These are phyloP conservation scores for Epichloe gansuensis DNA, from an alignment of 2,329 filamentous ascomycete species.

Conservation along the genomic window DNA sequence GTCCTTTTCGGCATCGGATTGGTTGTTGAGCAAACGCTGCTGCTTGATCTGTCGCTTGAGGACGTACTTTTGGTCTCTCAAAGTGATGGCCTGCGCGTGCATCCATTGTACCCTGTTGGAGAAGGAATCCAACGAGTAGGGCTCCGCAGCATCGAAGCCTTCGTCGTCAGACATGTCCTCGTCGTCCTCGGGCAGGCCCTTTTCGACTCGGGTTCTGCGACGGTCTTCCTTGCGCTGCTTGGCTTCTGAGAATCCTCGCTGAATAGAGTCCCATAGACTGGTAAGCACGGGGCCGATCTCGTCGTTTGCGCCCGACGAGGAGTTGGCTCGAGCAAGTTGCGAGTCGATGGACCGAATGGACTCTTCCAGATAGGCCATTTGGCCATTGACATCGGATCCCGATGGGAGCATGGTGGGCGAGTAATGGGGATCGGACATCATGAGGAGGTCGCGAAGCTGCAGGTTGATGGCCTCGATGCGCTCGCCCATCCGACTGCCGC, in stretches of 20 bases:
- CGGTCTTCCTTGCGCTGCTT: constrained; percentile 41
- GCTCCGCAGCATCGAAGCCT: constrained; percentile 40
- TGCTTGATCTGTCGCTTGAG: constrained; percentile 89
- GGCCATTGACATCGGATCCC: constrained; percentile 47
- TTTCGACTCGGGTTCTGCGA: constrained; percentile 38
- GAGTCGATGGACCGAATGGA: constrained; percentile 38
- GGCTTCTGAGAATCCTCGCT: constrained; percentile 37
- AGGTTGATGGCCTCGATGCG: constrained; percentile 51
- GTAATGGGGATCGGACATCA: constrained; percentile 32
- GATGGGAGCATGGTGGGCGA: constrained; percentile 45
- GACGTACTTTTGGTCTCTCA: constrained; percentile 81
- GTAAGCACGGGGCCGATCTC: constrained; percentile 44
- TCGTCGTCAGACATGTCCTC: constrained; percentile 52
- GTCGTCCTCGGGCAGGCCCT: constrained; percentile 41
- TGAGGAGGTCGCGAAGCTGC: constrained; percentile 47
- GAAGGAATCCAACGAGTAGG: constrained; percentile 65
- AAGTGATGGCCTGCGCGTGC: constrained; percentile 58
- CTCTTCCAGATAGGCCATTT: constrained; percentile 54
- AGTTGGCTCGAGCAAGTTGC: constrained; percentile 26
- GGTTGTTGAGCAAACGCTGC: constrained; percentile 82
- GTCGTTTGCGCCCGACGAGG: constrained; percentile 22
- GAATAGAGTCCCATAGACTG: constrained; percentile 45
- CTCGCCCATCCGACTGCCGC: constrained; percentile 28
- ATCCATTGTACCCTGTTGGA: constrained; percentile 67
- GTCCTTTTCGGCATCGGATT: constrained; percentile 62